Conservation (phyloP, 106 monocot genomes). For the Gastrodia elata region DNA sequence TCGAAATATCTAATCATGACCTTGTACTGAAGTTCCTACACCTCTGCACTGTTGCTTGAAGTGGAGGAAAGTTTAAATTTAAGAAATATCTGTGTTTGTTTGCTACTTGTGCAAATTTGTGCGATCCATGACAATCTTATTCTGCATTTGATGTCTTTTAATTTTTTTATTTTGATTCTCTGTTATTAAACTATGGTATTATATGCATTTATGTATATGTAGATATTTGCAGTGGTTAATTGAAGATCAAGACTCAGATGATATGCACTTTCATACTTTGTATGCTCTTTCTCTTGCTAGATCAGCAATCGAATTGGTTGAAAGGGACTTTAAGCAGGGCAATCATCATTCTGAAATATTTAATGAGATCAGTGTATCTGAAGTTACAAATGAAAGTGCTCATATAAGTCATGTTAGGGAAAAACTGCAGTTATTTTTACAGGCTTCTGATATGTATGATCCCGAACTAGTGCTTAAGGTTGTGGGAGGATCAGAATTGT, state of each 20-base stretch:
- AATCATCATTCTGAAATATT: constrained; percentile 9
- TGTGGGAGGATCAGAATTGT: constrained; percentile 72
- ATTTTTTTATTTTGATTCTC: neutral
- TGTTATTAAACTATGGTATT: neutral
- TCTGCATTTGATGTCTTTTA: neutral
- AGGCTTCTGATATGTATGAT: constrained; percentile 91
- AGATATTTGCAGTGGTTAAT: constrained; percentile 99
- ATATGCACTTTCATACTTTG: constrained; percentile 73
- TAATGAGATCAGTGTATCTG: constrained; percentile 9
- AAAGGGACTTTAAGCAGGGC: constrained; percentile 12
- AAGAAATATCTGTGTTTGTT: neutral
- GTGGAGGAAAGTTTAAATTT: neutral
- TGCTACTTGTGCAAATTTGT: neutral
- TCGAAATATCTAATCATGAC: neutral
- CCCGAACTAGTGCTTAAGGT: constrained; percentile 82
- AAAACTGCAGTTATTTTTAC: constrained; percentile 75
- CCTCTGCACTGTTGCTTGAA: neutral
- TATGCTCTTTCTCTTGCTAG: constrained; percentile 94
- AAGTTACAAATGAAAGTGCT: constrained; percentile 14
- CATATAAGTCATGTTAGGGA: constrained; percentile 42
- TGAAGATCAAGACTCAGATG: constrained; percentile 86
- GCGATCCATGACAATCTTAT: neutral
- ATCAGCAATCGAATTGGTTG: constrained; percentile 50
- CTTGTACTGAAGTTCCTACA: neutral
- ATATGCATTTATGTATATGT: constrained; percentile 7